Base-by-base conservation (phyloP, 148 eudicot genomes). In the Agrostemma githago region DNA sequence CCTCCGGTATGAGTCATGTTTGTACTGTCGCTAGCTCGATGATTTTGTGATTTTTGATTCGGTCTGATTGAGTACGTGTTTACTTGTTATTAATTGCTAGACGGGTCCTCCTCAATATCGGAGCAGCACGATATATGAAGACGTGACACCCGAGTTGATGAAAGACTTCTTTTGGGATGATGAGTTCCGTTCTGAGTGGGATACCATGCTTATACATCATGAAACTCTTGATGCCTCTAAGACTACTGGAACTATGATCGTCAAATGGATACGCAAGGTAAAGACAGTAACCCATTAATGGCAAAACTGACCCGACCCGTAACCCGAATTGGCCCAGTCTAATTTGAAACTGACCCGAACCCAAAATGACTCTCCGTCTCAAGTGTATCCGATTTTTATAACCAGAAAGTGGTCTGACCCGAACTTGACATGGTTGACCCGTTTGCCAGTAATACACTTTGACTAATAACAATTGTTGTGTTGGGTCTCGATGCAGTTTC, bases 161-260 rank as follows among this genome's bases (percentile, higher is more conserved):
- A 86, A 94, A 84, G 99, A 96, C 84, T 96, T 96, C 86, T 96
- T 90, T 62, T 96, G 97, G 99, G 99, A 92, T 78, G 94, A 92
- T 76, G 97, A 92, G 44, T 90, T 86, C 67, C 84, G 97, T 63
- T 59, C 88, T 62, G 84, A 90, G 80, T 96, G 97, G 97, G 99
- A 96, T 73, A 85, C 83, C 84, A 96, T 96, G 99, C 87, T 92
- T 70, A 15, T 86, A 34, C 86, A 88, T 68, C 80, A 92, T 19
- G 37, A 76, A 37, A 88, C 86, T 10, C 57, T 96, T 72, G 90
- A 96, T 72, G 94, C 88, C 48, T 96, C 92, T 69, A 86, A 85
- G 3, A 81, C 84, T 66, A 88, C 90, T 2, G 97, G 99, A 79
- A 86, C 95, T 39, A 96, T 90, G 97, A 63, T 86, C 1, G 94